Evolutionary conservation across 768 basidiomycete genomes (phyloP).

Genomic region (Tulasnella calospora): DNA sequence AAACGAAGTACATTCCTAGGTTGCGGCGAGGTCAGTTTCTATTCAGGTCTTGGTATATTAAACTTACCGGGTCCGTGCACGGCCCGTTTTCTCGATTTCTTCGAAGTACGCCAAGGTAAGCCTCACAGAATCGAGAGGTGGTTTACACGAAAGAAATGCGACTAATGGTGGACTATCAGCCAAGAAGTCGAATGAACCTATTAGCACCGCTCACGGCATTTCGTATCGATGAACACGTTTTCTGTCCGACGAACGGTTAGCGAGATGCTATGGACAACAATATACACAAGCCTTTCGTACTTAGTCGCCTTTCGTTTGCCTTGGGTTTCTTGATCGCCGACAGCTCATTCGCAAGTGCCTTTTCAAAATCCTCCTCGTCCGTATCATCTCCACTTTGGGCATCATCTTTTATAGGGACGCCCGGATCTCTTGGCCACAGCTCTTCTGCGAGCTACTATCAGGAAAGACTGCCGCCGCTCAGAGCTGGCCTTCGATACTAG

Average conservation of each 20-base stretch:
- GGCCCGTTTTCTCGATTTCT: slow-evolving; percentile 56
- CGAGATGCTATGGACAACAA: not conserved
- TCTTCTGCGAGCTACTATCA: slow-evolving; percentile 57
- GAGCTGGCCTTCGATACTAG: not conserved
- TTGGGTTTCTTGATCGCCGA: slow-evolving; percentile 52
- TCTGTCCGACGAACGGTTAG: slow-evolving; percentile 40
- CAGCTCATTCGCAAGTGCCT: slow-evolving; percentile 66
- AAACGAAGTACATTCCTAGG: slow-evolving; percentile 64
- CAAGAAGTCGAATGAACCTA: not conserved
- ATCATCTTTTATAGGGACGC: slow-evolving; percentile 32
- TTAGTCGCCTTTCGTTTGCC: slow-evolving; percentile 55
- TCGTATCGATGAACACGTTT: slow-evolving; percentile 73
- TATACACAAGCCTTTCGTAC: slow-evolving; percentile 40
- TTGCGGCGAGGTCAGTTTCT: not conserved
- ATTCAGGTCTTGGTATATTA: not conserved
- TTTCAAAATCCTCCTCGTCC: slow-evolving; percentile 55
- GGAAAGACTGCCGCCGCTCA: slow-evolving; percentile 20
- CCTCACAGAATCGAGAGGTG: slow-evolving; percentile 70
- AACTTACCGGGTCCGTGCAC: slow-evolving; percentile 58
- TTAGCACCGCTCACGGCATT: slow-evolving; percentile 54
- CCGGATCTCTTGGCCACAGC: slow-evolving; percentile 53
- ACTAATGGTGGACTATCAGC: slow-evolving; percentile 43
- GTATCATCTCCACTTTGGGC: slow-evolving; percentile 38
- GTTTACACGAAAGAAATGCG: slow-evolving; percentile 72
- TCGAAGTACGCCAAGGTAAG: slow-evolving; percentile 61